Base-by-base conservation (phyloP, 129 eudicot genomes). In the Chrysanthemum seticuspe region DNA sequence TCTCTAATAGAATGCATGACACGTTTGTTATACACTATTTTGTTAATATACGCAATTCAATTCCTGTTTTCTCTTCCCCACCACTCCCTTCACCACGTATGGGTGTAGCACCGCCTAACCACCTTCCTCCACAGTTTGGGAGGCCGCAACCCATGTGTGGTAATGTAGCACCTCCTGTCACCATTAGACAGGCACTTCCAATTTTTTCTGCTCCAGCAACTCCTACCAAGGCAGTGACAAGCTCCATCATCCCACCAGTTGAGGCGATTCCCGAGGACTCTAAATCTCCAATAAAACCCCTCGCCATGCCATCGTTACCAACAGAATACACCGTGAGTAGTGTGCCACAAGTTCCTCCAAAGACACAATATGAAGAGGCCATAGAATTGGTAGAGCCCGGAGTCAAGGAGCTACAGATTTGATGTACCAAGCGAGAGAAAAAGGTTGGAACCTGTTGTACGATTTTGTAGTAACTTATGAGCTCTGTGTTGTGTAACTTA, bases 41-140 rank as follows among this genome's bases (percentile, higher is more conserved):
- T 21, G 97, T 91, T 65, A 86, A 91, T n/a, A 80, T 91, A 62
- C 77, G 95, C 56, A 78, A 80, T 49, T 72, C 83, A 2, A 74
- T 91, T 60, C 92, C 96, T 71, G 96, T 83, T 62, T 91, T 84
- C 85, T 85, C 95, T 73, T 85, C 95, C 14, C 97, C 96, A 9
- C 92, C 97, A 9, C 80, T 77, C 48, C 86, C 85, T 51, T 76
- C 74, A 19, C 83, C 83, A 16, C 49, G 49, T 7, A 62, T 78
- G 78, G 82, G 83, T n/a, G 62, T 53, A 63, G 84, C 91, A 10
- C 84, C 84, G 63, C 83, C 86, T 34, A 72, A 60, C 61, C 76
- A 72, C 47, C 76, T 72, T 59, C 18, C 80, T 16, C 62, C 75
- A n/a, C 82, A 65, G 73, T 78, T 78, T 65, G 77, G 78, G 63